Percentiles rank a stretch among this genome's conserved stretches.
Evolutionary conservation across 305 asterid species (phyloP).

Genomic region (Fraxinus angustifolia): DNA sequence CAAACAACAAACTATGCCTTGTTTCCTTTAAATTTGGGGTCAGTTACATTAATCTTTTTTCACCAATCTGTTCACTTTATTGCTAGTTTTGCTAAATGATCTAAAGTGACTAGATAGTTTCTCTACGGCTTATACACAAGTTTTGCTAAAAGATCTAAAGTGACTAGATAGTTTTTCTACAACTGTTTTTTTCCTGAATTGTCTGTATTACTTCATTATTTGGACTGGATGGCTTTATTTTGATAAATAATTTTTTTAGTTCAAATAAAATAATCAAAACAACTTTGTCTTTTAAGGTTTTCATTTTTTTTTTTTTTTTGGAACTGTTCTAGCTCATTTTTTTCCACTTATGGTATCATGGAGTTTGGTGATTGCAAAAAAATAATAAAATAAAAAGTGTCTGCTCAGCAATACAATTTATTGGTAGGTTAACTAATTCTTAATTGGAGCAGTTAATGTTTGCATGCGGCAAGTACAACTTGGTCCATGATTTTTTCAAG

Average conservation of each 20-base stretch:
- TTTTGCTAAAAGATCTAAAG: background rate
- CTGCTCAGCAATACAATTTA: background rate
- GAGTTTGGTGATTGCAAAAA: background rate
- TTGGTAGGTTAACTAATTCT: slow-evolving; percentile 12
- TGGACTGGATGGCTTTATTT: background rate
- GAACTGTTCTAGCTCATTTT: background rate
- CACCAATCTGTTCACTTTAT: background rate
- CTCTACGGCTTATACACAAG: background rate
- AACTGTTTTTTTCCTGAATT: background rate
- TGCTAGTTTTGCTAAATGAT: background rate
- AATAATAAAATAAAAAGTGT: background rate
- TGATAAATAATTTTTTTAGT: background rate
- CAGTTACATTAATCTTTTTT: background rate
- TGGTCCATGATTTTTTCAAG: slow-evolving; percentile 87
- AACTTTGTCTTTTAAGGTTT: background rate
- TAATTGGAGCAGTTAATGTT: slow-evolving; percentile 71
- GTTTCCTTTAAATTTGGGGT: background rate
- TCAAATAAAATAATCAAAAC: background rate
- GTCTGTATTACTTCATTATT: background rate
- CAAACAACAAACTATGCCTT: background rate
- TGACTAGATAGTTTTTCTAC: background rate
- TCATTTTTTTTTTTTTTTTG: background rate
- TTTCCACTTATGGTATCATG: background rate
- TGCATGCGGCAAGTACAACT: slow-evolving; percentile 73
- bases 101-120: background rate